These are phyloP conservation scores for Penicillium diatomitis DNA, from an alignment of 495 filamentous ascomycete species.

Conservation along the genomic window DNA sequence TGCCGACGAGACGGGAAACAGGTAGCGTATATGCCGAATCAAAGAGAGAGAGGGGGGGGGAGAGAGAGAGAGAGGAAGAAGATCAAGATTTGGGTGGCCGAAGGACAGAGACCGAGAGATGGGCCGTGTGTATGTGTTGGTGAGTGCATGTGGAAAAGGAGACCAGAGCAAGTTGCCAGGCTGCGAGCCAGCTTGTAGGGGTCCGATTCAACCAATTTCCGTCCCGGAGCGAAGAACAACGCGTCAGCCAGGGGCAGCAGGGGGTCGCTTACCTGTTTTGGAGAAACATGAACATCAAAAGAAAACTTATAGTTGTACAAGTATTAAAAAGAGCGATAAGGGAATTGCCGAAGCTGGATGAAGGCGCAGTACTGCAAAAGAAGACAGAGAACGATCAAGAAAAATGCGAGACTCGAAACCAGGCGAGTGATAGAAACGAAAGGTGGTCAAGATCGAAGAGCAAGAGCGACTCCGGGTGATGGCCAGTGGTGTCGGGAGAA, in stretches of 20 bases:
- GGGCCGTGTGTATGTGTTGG: background rate
- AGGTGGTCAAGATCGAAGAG: conserved; percentile 13
- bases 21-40: too few relatives aligned
- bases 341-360: too few relatives aligned
- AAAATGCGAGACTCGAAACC: conserved; percentile 32
- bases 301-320: conserved; percentile 30
- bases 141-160: too few relatives aligned
- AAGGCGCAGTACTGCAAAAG: too few relatives aligned
- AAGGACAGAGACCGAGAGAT: conserved; percentile 1
- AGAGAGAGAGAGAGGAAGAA: background rate
- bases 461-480: conserved; percentile 10
- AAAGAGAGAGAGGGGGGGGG: background rate
- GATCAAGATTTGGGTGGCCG: conserved; percentile 7
- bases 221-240: conserved; percentile 9
- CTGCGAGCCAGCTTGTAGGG: too few relatives aligned
- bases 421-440: conserved; percentile 29
- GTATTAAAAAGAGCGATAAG: conserved; percentile 11
- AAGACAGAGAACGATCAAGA: conserved; percentile 16
- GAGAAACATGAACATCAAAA: conserved; percentile 23
- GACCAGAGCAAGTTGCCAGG: too few relatives aligned
- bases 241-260: conserved; percentile 18
- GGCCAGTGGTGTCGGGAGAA: conserved; percentile 2
- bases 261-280: conserved; percentile 27
- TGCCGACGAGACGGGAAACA: too few relatives aligned
- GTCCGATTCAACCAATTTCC: too few relatives aligned